Evolutionary conservation across 495 filamentous ascomycete species (phyloP), one percentile per base, ranked within the genome.

Genomic region (Neurospora pannonica): DNA sequence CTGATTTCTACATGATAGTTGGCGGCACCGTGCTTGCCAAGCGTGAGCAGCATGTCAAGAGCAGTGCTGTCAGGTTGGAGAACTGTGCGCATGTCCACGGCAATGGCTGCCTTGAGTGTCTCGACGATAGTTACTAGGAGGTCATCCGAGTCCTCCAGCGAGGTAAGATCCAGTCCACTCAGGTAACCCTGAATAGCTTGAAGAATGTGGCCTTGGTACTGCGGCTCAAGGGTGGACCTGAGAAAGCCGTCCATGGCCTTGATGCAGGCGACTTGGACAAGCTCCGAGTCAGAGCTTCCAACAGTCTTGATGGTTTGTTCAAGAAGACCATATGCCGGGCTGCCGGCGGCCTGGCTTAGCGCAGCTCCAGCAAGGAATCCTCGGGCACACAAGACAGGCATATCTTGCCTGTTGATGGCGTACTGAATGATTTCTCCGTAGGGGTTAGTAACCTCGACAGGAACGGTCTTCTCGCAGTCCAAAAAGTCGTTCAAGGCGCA

Each of bases 241-340:
- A 97, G 85, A 71, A 95, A 92, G 78, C 93, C 92, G 80, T 98
- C 94, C 48, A 98, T 81, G 1, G 93, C 91, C 74, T 94, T 95
- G 74, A 98, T 92, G 79, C 93, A 95, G 15, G 96, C 90, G 36
- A 97, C 97, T 81, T 94, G 92, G 37, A 98, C 94, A 39, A 99
- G 87, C 78, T 97, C 94, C 5, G 93, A 90, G 7, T 89, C 82
- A 71, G 97, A 95, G 31, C 85, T 82, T 21, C 89, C 87, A 71
- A 97, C 92, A 36, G 90, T 90, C 42, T 92, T 90, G 70, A 97
- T 85, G 2, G 93, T 90, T 40, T 88, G 88, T 72, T 96, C 90
- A 72, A 97, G 86, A 75, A 97, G 75, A 8, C 71, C 76, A 60
- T 77, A 71, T 80, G 88, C 77, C 82, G 85, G 74, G 39, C 86